Conservation (phyloP, 371 early-diverging fungal species). For the Apophysomyces sp. region DNA sequence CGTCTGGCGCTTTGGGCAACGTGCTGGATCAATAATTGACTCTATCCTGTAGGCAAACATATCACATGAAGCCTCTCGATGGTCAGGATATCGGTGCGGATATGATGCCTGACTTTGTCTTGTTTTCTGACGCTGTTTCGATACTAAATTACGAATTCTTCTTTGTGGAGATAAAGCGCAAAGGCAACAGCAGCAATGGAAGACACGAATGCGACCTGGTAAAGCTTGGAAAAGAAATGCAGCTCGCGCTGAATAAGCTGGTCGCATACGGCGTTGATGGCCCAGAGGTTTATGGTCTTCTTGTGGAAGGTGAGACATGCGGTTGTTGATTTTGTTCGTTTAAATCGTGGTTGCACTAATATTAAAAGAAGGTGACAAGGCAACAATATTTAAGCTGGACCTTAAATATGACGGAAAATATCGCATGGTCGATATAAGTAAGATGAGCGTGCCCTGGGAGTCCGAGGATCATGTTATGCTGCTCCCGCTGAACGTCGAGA, state of each 20-base stretch:
- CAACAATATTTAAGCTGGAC: background rate
- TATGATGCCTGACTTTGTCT: conserved; percentile 16
- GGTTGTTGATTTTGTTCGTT: too few relatives aligned
- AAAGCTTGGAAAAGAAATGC: conserved; percentile 9
- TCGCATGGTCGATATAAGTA: background rate
- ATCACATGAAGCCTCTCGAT: background rate
- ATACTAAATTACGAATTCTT: conserved; percentile 12
- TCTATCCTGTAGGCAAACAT: conserved; percentile 5
- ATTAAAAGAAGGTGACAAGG: background rate
- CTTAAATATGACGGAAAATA: background rate
- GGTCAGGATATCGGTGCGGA: background rate
- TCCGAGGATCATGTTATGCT: too few relatives aligned
- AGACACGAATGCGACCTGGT: conserved; percentile 5
- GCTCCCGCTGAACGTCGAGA: too few relatives aligned
- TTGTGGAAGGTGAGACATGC: conserved; percentile 12
- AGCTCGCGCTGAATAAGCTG: conserved; percentile 14
- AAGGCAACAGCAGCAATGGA: conserved; percentile 11
- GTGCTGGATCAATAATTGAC: background rate
- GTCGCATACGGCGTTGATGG: conserved; percentile 7
- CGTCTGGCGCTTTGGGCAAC: background rate
- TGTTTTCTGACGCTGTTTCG: conserved; percentile 11
- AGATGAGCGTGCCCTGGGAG: too few relatives aligned
- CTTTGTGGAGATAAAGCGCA: conserved; percentile 19
- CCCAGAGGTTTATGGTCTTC: conserved; percentile 11
- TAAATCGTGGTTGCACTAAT: too few relatives aligned